These are phyloP conservation scores for Russula emetica DNA, from an alignment of 768 basidiomycete genomes.

Conservation along the genomic window DNA sequence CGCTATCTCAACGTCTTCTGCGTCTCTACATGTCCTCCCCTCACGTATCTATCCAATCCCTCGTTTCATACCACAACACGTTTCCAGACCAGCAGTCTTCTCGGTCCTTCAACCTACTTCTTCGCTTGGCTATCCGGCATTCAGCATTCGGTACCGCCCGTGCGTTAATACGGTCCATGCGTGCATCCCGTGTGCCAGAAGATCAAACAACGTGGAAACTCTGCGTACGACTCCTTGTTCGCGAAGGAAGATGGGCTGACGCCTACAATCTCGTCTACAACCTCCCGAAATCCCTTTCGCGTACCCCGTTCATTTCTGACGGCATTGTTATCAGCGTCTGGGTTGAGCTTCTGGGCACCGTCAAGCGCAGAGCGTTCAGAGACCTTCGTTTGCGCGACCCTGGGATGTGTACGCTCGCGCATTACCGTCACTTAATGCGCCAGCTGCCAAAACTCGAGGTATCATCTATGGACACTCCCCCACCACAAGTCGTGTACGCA, in stretches of 20 bases:
- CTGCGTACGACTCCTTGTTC: slow-evolving; percentile 52
- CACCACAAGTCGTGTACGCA: slow-evolving; percentile 9
- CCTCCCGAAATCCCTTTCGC: background rate
- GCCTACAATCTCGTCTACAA: slow-evolving; percentile 43
- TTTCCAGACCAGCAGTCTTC: slow-evolving; percentile 37
- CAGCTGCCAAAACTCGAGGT: slow-evolving; percentile 13
- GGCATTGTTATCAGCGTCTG: slow-evolving; percentile 47
- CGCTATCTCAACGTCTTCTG: slow-evolving; percentile 4
- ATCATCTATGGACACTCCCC: slow-evolving; percentile 7
- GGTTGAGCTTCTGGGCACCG: slow-evolving; percentile 55
- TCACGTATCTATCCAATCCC: slow-evolving; percentile 34
- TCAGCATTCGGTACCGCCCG: slow-evolving; percentile 45
- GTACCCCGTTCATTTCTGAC: slow-evolving; percentile 11
- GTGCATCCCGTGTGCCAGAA: slow-evolving; percentile 37
- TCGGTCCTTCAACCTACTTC: slow-evolving; percentile 44
- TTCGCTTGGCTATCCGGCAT: slow-evolving; percentile 48
- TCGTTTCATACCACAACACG: slow-evolving; percentile 49
- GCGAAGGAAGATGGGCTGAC: slow-evolving; percentile 50
- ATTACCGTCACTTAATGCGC: slow-evolving; percentile 21
- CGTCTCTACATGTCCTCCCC: slow-evolving; percentile 28
- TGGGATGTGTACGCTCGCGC: slow-evolving; percentile 17
- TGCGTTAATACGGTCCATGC: slow-evolving; percentile 48
- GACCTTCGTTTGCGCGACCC: slow-evolving; percentile 24
- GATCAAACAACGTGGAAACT: slow-evolving; percentile 57
- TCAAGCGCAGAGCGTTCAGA: slow-evolving; percentile 37